Evolutionary conservation across 495 filamentous ascomycete species (phyloP), one percentile per base, ranked within the genome.

Genomic region (Lasiosphaeria ovina): DNA sequence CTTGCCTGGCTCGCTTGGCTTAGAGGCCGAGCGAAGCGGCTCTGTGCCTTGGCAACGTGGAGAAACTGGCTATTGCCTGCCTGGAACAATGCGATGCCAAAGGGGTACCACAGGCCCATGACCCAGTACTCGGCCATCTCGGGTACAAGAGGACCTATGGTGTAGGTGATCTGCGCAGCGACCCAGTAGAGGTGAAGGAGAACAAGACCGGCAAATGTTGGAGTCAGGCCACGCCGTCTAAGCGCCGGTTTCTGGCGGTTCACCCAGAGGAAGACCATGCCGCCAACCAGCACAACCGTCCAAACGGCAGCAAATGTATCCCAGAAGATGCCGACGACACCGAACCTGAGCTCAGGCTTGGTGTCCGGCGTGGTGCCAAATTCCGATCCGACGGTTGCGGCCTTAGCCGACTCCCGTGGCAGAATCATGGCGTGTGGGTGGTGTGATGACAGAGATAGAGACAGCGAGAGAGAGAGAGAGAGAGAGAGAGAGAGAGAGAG

Each of bases 21-120:
- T 35, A 59, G 61, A 0, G 66, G 64, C 2, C 59, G 40, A 16
- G 74, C 60, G 59, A 79, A 78, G 49, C 74, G 69, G 64, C 74
- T 74, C 66, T 85, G 83, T 35, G 76, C 68, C 62, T 76, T 81
- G 58, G 85, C 85, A 57, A 88, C 75, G 57, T 85, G 75, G n/a
- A 89, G 76, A 66, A 90, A 85, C 58, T 85, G 85, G 62, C 74
- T 80, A 69, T 88, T 88, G 45, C 82, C 81, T 45, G 83, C 89
- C 65, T 90, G 87, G 72, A 91, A 91, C 3, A 89, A 71, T 16
- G 84, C 87, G 62, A 91, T 81, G 34, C 89, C 88, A 33, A 85
- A 79, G 3, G 89, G 89, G 35, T 91, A 76, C 69, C 83, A 87
- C 47, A 85, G 79, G 54, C 85, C 81, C 89, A 92, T 92, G 67